These are phyloP conservation scores for Gloeostereum incarnatum DNA, from an alignment of 768 basidiomycete genomes.

Conservation along the genomic window DNA sequence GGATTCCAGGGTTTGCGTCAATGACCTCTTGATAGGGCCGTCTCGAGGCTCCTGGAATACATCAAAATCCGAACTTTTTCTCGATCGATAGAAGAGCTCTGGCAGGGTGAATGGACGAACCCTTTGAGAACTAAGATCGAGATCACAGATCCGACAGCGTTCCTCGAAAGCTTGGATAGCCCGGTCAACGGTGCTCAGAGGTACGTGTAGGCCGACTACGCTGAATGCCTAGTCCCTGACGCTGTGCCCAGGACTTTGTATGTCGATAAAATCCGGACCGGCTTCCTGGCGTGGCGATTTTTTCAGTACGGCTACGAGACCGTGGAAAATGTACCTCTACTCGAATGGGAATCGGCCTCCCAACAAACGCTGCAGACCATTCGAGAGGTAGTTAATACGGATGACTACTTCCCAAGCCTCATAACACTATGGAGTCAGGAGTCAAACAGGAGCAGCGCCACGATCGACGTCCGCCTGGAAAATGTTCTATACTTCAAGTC, in stretches of 20 bases:
- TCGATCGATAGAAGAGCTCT: slow-evolving; percentile 51
- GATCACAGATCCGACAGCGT: slow-evolving; percentile 37
- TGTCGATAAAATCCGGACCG: slow-evolving; percentile 68
- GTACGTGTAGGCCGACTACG: slow-evolving; percentile 18
- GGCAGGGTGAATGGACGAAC: slow-evolving; percentile 66
- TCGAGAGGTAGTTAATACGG: slow-evolving; percentile 28
- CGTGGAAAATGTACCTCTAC: slow-evolving; percentile 22
- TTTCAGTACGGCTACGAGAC: slow-evolving; percentile 53
- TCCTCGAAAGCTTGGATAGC: slow-evolving; percentile 36
- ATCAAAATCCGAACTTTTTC: slow-evolving; percentile 75
- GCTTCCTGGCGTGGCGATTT: slow-evolving; percentile 69
- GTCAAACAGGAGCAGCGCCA: slow-evolving; percentile 43
- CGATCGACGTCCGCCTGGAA: slow-evolving; percentile 47
- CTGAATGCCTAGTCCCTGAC: neutral
- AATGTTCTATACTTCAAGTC: slow-evolving; percentile 33
- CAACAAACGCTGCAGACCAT: slow-evolving; percentile 43
- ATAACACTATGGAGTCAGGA: slow-evolving; percentile 74
- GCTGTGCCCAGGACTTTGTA: slow-evolving; percentile 32
- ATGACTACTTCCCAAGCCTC: slow-evolving; percentile 53
- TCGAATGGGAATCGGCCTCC: slow-evolving; percentile 49
- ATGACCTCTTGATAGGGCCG: slow-evolving; percentile 32
- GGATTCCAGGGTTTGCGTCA: neutral
- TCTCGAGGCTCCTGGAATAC: slow-evolving; percentile 56
- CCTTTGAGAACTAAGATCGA: slow-evolving; percentile 41
- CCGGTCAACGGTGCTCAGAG: slow-evolving; percentile 22